A percentile compares a stretch with the other conserved stretches of the same genome.
Conservation (phyloP, 805 yeast species). For the Maudiozyma bulderi region DNA sequence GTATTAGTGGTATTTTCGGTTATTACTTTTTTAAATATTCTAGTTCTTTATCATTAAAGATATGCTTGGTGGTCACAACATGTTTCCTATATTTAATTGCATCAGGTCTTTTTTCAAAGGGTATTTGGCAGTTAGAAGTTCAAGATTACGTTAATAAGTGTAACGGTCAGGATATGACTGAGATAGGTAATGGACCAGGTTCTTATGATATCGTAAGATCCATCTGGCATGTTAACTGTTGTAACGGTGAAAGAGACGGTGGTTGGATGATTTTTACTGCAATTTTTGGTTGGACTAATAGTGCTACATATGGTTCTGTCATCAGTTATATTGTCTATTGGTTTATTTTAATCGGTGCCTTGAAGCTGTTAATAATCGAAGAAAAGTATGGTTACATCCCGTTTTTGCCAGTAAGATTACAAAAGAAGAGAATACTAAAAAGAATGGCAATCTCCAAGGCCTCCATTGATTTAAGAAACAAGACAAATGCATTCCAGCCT, state of each 20-base stretch:
- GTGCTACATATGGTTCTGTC: conserved; percentile 86
- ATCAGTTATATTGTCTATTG: conserved; percentile 64
- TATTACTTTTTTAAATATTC: conserved; percentile 66
- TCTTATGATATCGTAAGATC: conserved; percentile 71
- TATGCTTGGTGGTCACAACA: conserved; percentile 64
- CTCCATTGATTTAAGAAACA: conserved; percentile 16
- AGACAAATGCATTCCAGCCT: background rate
- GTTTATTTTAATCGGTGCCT: conserved; percentile 39
- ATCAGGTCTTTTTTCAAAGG: conserved; percentile 77
- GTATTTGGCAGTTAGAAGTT: conserved; percentile 83
- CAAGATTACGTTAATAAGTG: conserved; percentile 67
- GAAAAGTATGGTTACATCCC: conserved; percentile 54
- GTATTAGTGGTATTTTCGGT: conserved; percentile 57
- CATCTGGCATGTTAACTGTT: conserved; percentile 92
- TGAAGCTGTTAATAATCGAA: conserved; percentile 40
- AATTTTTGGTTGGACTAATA: conserved; percentile 86
- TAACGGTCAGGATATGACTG: conserved; percentile 76
- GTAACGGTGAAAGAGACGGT: conserved; percentile 88
- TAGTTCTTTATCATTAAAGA: conserved; percentile 62
- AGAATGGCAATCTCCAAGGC: conserved; percentile 26
- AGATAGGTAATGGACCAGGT: conserved; percentile 89
- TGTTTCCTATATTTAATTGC: conserved; percentile 77
- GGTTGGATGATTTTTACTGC: conserved; percentile 89
- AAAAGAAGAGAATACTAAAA: conserved; percentile 41
- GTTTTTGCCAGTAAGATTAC: conserved; percentile 51